Conservation (phyloP, 768 basidiomycete genomes). For the Pleurotus giganteus region DNA sequence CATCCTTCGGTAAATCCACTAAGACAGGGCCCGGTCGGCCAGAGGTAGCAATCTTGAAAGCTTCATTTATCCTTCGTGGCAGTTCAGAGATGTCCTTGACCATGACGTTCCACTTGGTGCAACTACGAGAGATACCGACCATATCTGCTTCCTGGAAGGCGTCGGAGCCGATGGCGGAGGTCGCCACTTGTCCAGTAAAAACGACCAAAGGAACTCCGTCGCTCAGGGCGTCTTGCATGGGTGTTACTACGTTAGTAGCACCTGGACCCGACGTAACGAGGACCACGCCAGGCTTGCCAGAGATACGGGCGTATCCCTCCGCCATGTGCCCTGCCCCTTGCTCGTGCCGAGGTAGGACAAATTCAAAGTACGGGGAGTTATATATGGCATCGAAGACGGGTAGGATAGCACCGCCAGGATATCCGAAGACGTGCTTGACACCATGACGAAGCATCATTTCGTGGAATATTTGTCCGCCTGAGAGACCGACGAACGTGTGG, state of each 20-base stretch:
- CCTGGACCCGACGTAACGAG: conserved; percentile 98
- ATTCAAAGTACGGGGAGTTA: conserved; percentile 92
- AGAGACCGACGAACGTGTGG: conserved; percentile 88
- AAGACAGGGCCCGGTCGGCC: conserved; percentile 97
- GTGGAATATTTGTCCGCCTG: conserved; percentile 97
- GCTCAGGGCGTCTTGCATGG: conserved; percentile 95
- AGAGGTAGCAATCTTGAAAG: conserved; percentile 98
- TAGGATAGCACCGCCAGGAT: conserved; percentile 96
- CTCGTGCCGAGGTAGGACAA: conserved; percentile 94
- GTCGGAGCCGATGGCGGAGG: conserved; percentile 97
- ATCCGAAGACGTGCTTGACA: conserved; percentile 97
- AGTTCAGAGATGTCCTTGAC: conserved; percentile 96
- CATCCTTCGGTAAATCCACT: conserved; percentile 98
- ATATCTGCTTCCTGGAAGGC: conserved; percentile 99
- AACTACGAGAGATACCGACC: conserved; percentile 92
- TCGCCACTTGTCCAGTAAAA: conserved; percentile 97
- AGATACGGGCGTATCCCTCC: conserved; percentile 96
- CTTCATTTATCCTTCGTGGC: conserved; percentile 95
- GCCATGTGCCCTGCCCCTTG: conserved; percentile 99
- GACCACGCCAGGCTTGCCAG: conserved; percentile 95
- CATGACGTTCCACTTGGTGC: conserved; percentile 99
- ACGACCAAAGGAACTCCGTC: conserved; percentile 95
- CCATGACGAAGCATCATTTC: conserved; percentile 99
- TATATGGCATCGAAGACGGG: conserved; percentile 99
- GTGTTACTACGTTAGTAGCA: conserved; percentile 96